These are phyloP conservation scores for Fusarium nelsonii DNA, from an alignment of 2,329 filamentous ascomycete species.

Conservation along the genomic window DNA sequence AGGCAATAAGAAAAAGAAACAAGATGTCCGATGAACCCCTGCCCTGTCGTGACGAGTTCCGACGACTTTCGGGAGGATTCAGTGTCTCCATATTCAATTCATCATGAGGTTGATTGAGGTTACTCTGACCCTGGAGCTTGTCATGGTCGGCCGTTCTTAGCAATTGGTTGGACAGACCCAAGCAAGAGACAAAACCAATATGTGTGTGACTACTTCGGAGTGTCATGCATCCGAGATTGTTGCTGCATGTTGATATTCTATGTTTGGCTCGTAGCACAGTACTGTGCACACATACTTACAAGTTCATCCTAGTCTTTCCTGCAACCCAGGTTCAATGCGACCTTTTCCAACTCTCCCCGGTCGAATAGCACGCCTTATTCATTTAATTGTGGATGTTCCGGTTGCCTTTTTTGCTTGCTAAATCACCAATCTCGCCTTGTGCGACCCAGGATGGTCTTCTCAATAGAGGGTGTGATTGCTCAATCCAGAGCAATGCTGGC, in stretches of 20 bases:
- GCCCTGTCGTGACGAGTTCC: constrained; percentile 12
- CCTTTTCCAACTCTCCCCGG: constrained; percentile 23
- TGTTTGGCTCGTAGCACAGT: constrained; percentile 27
- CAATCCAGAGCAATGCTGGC: constrained; percentile 40
- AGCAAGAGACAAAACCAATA: constrained; percentile 25
- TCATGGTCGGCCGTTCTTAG: constrained; percentile 20
- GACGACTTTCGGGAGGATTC: constrained; percentile 25
- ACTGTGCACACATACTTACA: constrained; percentile 6
- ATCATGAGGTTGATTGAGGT: constrained; percentile 23
- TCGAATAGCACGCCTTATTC: constrained; percentile 18
- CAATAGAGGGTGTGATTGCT: constrained; percentile 36
- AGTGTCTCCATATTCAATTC: constrained; percentile 17
- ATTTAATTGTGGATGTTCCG: constrained; percentile 24
- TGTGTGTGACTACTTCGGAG: constrained; percentile 47
- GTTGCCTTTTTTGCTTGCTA: constrained; percentile 38
- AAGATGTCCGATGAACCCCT: constrained; percentile 13
- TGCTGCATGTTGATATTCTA: constrained; percentile 46
- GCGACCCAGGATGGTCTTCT: constrained; percentile 17
- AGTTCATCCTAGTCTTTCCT: constrained; percentile 31
- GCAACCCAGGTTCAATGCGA: constrained; percentile 27
- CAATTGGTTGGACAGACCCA: constrained; percentile 28
- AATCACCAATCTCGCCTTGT: constrained; percentile 31
- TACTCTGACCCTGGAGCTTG: constrained; percentile 36
- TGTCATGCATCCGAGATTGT: constrained; percentile 48
- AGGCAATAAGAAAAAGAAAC: constrained; percentile 3